These are phyloP conservation scores for Myxozyma kluyveri DNA, from an alignment of 805 yeast species.

Conservation along the genomic window DNA sequence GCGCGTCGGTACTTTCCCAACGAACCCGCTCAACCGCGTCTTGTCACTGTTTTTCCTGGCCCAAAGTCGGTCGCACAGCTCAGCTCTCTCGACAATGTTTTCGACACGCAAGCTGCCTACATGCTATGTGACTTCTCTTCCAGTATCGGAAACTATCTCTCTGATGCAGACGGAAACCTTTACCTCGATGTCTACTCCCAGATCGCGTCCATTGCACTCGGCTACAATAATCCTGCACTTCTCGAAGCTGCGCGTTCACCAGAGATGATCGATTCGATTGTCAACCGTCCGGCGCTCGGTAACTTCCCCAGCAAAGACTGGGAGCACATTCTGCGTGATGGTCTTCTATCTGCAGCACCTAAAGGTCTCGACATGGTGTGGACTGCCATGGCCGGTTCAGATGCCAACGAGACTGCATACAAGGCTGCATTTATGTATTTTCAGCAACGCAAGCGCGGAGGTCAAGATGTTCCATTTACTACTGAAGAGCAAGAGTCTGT, in stretches of 20 bases:
- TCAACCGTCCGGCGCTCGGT: slow-evolving; percentile 83
- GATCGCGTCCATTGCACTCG: slow-evolving; percentile 80
- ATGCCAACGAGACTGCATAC: slow-evolving; percentile 85
- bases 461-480: slow-evolving; percentile 53
- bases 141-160: slow-evolving; percentile 75
- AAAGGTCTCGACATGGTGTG: slow-evolving; percentile 71
- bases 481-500: slow-evolving; percentile 66
- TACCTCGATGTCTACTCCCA: slow-evolving; percentile 76
- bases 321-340: slow-evolving; percentile 49
- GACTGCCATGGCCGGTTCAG: slow-evolving; percentile 82
- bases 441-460: slow-evolving; percentile 59
- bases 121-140: slow-evolving; percentile 73
- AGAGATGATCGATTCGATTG: slow-evolving; percentile 67
- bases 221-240: slow-evolving; percentile 80
- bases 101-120: slow-evolving; percentile 70
- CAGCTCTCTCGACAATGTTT: slow-evolving; percentile 52
- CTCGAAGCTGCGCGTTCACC: slow-evolving; percentile 65
- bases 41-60: slow-evolving; percentile 71
- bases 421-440: slow-evolving; percentile 85
- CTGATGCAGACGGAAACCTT: slow-evolving; percentile 75
- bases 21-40: slow-evolving; percentile 72
- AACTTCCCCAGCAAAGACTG: slow-evolving; percentile 72
- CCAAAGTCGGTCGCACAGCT: slow-evolving; percentile 16
- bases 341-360: slow-evolving; percentile 72
- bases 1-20: slow-evolving; percentile 61